Percentiles rank a stretch among this genome's conserved stretches.
phyloP scores from a whole-genome alignment of 805 yeast genomes.

The Schizosaccharomyces japonicus region DNA sequence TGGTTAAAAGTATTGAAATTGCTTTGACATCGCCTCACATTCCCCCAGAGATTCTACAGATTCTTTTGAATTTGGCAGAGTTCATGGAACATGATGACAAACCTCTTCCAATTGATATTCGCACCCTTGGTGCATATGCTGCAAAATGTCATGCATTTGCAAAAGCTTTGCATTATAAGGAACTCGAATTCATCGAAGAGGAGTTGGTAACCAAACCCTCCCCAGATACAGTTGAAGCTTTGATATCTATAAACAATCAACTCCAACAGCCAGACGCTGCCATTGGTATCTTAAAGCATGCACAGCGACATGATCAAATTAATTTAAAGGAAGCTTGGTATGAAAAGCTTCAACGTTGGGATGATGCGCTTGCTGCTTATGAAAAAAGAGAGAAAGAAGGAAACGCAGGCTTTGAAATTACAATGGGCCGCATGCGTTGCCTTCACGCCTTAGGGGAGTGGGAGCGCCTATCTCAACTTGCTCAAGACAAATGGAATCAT shows the following conservation, averaged over 20 bases:
- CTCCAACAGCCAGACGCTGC: conserved; percentile 95
- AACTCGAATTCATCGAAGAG: conserved; percentile 77
- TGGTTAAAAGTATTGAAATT: conserved; percentile 60
- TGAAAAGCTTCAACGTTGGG: conserved; percentile 92
- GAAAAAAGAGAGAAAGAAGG: conserved; percentile 44
- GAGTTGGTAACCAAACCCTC: conserved; percentile 25
- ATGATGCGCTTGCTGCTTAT: conserved; percentile 82
- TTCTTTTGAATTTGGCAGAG: conserved; percentile 70
- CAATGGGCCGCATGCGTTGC: conserved; percentile 96
- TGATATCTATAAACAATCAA: conserved; percentile 80
- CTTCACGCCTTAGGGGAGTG: conserved; percentile 96
- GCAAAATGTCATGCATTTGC: conserved; percentile 94
- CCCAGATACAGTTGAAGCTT: conserved; percentile 71
- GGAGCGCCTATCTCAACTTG: conserved; percentile 73
- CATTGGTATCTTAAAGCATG: conserved; percentile 82
- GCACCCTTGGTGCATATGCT: conserved; percentile 76
- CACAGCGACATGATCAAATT: conserved; percentile 50
- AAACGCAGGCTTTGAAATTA: conserved; percentile 47
- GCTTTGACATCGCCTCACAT: conserved; percentile 77
- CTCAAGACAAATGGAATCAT: conserved; percentile 61
- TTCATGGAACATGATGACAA: conserved; percentile 95
- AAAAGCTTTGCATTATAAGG: conserved; percentile 87
- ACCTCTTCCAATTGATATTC: conserved; percentile 73
- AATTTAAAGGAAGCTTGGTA: conserved; percentile 95
- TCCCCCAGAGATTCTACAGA: conserved; percentile 88